phyloP scores from a whole-genome alignment of 1,139 yeast genomes.

The Geotrichum australiense region DNA sequence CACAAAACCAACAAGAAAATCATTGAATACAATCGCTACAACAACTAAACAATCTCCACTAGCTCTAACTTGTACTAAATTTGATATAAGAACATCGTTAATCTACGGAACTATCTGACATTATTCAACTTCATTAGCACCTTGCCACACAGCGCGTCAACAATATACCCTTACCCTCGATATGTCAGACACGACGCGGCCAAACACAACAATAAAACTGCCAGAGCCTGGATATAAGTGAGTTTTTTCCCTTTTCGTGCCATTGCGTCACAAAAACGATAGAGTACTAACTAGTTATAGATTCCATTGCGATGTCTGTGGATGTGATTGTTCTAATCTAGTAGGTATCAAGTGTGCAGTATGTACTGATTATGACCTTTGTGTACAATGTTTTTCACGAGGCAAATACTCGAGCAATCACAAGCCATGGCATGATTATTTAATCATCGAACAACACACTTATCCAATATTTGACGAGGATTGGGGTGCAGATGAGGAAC shows the following conservation, averaged over 20 bases:
- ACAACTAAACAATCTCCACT: too few species aligned
- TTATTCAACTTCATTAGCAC: too few species aligned
- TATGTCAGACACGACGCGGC: conserved; percentile 31
- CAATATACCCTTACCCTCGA: conserved; percentile 13
- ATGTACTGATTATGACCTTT: conserved; percentile 86
- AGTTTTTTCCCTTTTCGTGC: conserved; percentile 16
- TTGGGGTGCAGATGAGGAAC: conserved; percentile 99
- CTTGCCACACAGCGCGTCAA: too few species aligned
- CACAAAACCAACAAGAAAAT: too few species aligned
- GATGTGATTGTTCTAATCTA: conserved; percentile 88
- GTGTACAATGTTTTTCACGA: conserved; percentile 92
- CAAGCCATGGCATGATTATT: conserved; percentile 90
- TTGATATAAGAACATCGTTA: too few species aligned
- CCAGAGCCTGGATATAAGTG: conserved; percentile 38
- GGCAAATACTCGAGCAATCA: conserved; percentile 79
- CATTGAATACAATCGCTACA: too few species aligned
- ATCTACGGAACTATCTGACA: too few species aligned
- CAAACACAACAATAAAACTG: conserved; percentile 29
- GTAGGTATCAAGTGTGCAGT: conserved; percentile 88
- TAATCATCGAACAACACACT: conserved; percentile 87
- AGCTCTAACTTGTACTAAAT: too few species aligned
- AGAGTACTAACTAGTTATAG: conserved; percentile 17
- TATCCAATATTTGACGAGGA: conserved; percentile 84
- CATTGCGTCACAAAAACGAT: not conserved
- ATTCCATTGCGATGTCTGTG: conserved; percentile 92